Percentiles rank a stretch among this genome's conserved stretches.
Conservation (phyloP, 2,329 filamentous ascomycete genomes). For the Fusarium sp. region DNA sequence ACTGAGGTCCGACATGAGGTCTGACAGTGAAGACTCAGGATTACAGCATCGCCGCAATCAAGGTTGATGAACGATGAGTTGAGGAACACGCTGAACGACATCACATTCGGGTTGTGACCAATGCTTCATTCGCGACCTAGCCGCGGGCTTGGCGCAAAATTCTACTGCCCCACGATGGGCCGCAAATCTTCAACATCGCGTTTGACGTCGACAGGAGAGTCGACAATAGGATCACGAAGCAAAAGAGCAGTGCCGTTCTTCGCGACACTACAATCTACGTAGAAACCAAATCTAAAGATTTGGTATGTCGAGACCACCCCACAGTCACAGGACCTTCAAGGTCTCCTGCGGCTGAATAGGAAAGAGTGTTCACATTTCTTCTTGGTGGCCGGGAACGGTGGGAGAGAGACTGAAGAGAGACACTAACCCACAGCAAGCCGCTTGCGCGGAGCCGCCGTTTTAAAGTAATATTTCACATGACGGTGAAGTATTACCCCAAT, state of each 20-base stretch:
- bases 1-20: background rate
- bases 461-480: constrained; percentile 55
- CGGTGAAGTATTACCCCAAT: constrained; percentile 32
- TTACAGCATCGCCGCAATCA: background rate
- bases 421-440: constrained; percentile 67
- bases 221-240: background rate
- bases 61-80: background rate
- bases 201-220: too few species aligned
- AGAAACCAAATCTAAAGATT: background rate
- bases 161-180: background rate
- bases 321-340: constrained; percentile 60
- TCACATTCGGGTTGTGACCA: background rate
- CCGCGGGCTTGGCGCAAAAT: background rate
- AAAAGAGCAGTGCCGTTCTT: background rate
- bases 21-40: background rate
- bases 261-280: background rate
- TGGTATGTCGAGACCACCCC: constrained; percentile 62
- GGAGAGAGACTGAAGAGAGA: constrained; percentile 60
- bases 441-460: constrained; percentile 63
- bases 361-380: constrained; percentile 61
- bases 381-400: constrained; percentile 67
- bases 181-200: too few species aligned
- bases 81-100: background rate
- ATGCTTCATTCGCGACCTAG: background rate
- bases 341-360: constrained; percentile 56